These are phyloP conservation scores for Debaryomycetaceae sp. DNA, from an alignment of 1,139 yeast genomes.

Conservation along the genomic window DNA sequence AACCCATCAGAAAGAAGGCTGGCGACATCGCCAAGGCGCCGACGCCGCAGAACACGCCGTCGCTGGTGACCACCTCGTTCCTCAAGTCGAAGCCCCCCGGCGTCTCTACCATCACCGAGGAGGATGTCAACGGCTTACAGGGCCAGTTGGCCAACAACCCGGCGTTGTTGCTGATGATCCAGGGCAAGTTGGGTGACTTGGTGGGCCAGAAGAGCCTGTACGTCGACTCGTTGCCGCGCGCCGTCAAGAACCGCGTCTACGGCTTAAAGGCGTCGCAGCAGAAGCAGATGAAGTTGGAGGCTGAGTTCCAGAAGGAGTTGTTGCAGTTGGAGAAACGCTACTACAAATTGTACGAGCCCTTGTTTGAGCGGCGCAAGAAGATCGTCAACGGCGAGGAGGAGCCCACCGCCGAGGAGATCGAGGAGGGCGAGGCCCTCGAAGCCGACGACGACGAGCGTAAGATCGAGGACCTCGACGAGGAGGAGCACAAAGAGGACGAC, in stretches of 20 bases:
- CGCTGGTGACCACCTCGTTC: conserved; percentile 77
- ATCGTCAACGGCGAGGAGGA: conserved; percentile 70
- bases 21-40: conserved; percentile 91
- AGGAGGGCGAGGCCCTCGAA: conserved; percentile 66
- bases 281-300: conserved; percentile 78
- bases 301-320: conserved; percentile 86
- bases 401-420: conserved; percentile 76
- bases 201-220: conserved; percentile 89
- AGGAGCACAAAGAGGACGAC: conserved; percentile 30
- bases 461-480: conserved; percentile 20
- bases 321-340: conserved; percentile 82
- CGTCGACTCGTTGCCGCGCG: conserved; percentile 70
- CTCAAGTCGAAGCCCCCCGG: conserved; percentile 68
- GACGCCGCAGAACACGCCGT: conserved; percentile 98
- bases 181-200: conserved; percentile 80
- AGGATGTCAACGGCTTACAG: conserved; percentile 27
- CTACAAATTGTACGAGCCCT: conserved; percentile 68
- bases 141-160: conserved; percentile 68
- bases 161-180: conserved; percentile 76
- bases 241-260: conserved; percentile 70
- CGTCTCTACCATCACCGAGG: conserved; percentile 77
- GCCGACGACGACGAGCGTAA: conserved; percentile 39
- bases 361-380: conserved; percentile 69
- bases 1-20: conserved; percentile 62
- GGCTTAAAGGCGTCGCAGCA: conserved; percentile 85